A percentile compares a stretch with the other conserved stretches of the same genome.
phyloP scores from a whole-genome alignment of 148 eudicot species.

The Silene conica region DNA sequence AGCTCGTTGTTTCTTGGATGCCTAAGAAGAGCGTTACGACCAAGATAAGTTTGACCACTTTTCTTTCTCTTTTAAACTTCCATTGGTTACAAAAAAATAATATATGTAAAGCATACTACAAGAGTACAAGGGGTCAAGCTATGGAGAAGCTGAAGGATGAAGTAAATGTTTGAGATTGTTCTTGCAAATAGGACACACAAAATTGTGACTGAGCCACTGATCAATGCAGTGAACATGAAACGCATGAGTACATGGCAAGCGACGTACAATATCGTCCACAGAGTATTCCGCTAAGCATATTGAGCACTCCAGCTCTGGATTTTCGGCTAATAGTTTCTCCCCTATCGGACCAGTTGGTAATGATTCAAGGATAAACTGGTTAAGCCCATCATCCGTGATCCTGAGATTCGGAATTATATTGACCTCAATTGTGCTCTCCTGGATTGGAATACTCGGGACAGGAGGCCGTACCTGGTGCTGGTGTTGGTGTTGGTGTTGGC shows the following conservation, averaged over 20 bases:
- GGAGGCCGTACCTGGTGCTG: background rate
- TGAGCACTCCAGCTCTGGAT: constrained; percentile 6
- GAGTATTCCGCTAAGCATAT: constrained; percentile 5
- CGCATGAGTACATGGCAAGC: constrained; percentile 10
- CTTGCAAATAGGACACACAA: constrained; percentile 2
- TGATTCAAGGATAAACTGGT: background rate
- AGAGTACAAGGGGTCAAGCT: too few relatives aligned
- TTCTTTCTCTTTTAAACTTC: too few relatives aligned
- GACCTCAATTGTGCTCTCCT: background rate
- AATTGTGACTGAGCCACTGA: background rate
- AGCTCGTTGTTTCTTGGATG: too few relatives aligned
- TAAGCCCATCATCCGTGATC: too few relatives aligned
- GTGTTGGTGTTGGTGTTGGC: too few relatives aligned
- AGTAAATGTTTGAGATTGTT: background rate
- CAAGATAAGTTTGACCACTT: too few relatives aligned
- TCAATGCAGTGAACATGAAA: constrained; percentile 8
- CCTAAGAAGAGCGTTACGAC: too few relatives aligned
- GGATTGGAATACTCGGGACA: background rate
- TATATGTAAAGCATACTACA: too few relatives aligned
- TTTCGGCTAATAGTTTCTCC: background rate
- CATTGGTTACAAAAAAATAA: too few relatives aligned
- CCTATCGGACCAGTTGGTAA: constrained; percentile 10
- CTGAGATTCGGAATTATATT: background rate
- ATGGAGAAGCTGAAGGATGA: background rate
- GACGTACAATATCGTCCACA: constrained; percentile 3